These are phyloP conservation scores for Yamadazyma endophytica DNA, from an alignment of 805 yeast genomes.

Conservation along the genomic window DNA sequence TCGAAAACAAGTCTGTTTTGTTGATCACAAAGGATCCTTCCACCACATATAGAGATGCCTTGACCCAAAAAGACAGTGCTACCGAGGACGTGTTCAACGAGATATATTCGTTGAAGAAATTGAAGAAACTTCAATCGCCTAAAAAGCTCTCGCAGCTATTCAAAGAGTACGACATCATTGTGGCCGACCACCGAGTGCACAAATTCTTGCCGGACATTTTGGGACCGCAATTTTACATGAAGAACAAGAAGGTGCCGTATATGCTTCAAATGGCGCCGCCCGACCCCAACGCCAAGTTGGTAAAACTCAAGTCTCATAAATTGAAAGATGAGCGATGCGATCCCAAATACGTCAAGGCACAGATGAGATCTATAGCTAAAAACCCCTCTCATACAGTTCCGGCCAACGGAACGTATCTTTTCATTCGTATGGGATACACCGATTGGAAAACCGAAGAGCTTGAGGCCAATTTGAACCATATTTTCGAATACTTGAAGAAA, in stretches of 20 bases:
- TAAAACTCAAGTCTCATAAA: constrained; percentile 30
- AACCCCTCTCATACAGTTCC: constrained; percentile 60
- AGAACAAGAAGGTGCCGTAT: constrained; percentile 63
- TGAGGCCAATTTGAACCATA: constrained; percentile 49
- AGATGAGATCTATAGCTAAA: constrained; percentile 58
- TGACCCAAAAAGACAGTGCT: constrained; percentile 45
- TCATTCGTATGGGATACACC: constrained; percentile 56
- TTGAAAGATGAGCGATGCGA: constrained; percentile 60
- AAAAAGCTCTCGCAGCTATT: constrained; percentile 45
- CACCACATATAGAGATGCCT: constrained; percentile 45
- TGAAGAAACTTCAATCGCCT: constrained; percentile 42
- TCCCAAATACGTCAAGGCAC: constrained; percentile 57
- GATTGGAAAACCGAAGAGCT: constrained; percentile 41
- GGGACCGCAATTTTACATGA: constrained; percentile 58
- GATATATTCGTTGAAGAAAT: constrained; percentile 55
- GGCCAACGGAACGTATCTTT: constrained; percentile 55
- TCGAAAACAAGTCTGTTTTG: constrained; percentile 48
- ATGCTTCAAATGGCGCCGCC: constrained; percentile 58
- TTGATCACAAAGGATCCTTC: constrained; percentile 75
- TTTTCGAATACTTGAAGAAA: constrained; percentile 45
- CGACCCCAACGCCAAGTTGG: constrained; percentile 29
- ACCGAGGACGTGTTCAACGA: constrained; percentile 62
- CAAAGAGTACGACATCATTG: constrained; percentile 61
- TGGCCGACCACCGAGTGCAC: constrained; percentile 68
- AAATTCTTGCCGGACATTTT: constrained; percentile 54